phyloP scores from a whole-genome alignment of 1,284 basidiomycete species.

The Erythrobasidium hasegawianum region DNA sequence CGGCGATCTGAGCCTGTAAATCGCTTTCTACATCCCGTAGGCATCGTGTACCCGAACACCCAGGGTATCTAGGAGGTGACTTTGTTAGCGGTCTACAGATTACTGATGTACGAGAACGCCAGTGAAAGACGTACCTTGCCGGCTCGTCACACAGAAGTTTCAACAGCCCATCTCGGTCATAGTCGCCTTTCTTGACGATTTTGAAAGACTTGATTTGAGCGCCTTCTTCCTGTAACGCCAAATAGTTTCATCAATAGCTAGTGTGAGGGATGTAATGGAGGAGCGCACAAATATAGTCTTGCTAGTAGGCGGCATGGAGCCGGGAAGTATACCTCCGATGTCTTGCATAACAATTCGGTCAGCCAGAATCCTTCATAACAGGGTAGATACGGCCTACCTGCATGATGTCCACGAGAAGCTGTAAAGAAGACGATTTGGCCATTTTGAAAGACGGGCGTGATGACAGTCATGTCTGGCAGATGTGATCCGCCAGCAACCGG shows the following conservation, averaged over 20 bases:
- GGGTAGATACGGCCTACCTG: slow-evolving; percentile 56
- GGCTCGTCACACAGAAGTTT: slow-evolving; percentile 83
- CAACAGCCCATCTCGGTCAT: slow-evolving; percentile 69
- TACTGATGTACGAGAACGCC: slow-evolving; percentile 55
- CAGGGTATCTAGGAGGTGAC: slow-evolving; percentile 41
- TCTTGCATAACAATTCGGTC: no score
- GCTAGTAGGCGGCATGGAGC: slow-evolving; percentile 90
- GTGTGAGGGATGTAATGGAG: background rate
- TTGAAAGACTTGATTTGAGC: slow-evolving; percentile 91
- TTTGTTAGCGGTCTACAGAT: no score
- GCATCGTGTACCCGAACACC: slow-evolving; percentile 50
- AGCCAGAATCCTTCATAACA: background rate
- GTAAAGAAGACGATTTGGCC: slow-evolving; percentile 83
- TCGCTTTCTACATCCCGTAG: slow-evolving; percentile 85
- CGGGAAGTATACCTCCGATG: slow-evolving; percentile 64
- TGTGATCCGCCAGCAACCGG: slow-evolving; percentile 61
- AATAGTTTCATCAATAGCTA: background rate
- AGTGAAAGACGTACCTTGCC: slow-evolving; percentile 71
- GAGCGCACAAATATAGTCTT: slow-evolving; percentile 63
- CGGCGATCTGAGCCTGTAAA: slow-evolving; percentile 91
- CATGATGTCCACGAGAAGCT: slow-evolving; percentile 74
- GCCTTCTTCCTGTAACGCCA: slow-evolving; percentile 65
- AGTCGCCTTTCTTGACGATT: slow-evolving; percentile 77
- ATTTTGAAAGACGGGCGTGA: slow-evolving; percentile 75
- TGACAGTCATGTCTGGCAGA: slow-evolving; percentile 58